Conservation (phyloP, 495 filamentous ascomycete genomes). For the Bacidia rubella region DNA sequence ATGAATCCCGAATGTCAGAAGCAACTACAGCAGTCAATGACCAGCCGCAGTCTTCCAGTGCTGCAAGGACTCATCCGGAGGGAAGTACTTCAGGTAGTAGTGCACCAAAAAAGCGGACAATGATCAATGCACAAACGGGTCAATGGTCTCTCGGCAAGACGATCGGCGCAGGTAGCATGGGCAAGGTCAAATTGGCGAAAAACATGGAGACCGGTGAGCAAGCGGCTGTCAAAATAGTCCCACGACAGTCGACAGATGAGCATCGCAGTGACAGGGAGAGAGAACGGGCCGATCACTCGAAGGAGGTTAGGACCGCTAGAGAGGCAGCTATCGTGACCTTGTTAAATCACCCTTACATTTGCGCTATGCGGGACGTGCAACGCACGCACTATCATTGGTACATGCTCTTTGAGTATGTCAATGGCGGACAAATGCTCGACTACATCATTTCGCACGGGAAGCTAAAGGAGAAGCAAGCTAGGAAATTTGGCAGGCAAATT, state of each 20-base stretch:
- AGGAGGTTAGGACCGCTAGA: slow-evolving; percentile 88
- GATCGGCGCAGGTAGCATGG: slow-evolving; percentile 95
- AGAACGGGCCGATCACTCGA: slow-evolving; percentile 84
- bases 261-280: slow-evolving; percentile 67
- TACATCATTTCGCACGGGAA: slow-evolving; percentile 99
- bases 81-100: slow-evolving; percentile 29
- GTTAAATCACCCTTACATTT: slow-evolving; percentile 91
- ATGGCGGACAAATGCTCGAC: slow-evolving; percentile 98
- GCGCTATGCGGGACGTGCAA: slow-evolving; percentile 88
- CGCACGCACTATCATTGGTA: slow-evolving; percentile 98
- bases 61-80: slow-evolving; percentile 21
- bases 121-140: slow-evolving; percentile 69
- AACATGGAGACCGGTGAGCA: slow-evolving; percentile 71
- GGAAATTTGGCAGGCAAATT: slow-evolving; percentile 95
- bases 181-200: slow-evolving; percentile 80
- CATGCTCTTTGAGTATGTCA: slow-evolving; percentile 99
- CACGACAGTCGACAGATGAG: slow-evolving; percentile 76
- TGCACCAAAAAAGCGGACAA: slow-evolving; percentile 53
- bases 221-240: slow-evolving; percentile 96
- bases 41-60: slow-evolving; percentile 31
- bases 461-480: slow-evolving; percentile 94
- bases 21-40: slow-evolving; percentile 33
- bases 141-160: slow-evolving; percentile 94
- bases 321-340: slow-evolving; percentile 96
- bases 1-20: slow-evolving; percentile 43